Evolutionary conservation across 164 flowering plant species (phyloP).

Genomic region (Macadamia tetraphylla): DNA sequence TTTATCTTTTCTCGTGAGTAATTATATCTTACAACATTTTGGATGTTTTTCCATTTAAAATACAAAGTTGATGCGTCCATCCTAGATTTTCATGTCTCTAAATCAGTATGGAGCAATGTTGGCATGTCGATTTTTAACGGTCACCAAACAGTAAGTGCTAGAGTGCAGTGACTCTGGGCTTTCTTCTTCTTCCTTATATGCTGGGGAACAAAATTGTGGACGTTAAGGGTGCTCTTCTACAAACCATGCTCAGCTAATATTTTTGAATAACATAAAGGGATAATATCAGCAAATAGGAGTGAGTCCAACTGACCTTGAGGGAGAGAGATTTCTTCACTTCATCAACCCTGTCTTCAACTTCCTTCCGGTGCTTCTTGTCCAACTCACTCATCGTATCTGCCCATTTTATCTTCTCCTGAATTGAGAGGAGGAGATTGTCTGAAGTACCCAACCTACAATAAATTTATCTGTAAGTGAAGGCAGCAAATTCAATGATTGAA

Average conservation of each 20-base stretch:
- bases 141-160: no score
- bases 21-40: no score
- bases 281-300: slow-evolving; percentile 3
- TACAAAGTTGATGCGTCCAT: no score
- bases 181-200: no score
- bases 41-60: no score
- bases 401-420: slow-evolving; percentile 97
- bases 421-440: slow-evolving; percentile 70
- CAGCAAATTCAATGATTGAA: neutral
- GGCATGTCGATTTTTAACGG: no score
- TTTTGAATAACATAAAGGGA: no score
- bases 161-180: no score
- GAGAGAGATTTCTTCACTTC: slow-evolving; percentile 69
- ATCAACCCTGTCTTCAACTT: slow-evolving; percentile 68
- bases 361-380: slow-evolving; percentile 74
- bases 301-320: slow-evolving; percentile 70
- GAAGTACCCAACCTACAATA: slow-evolving; percentile 70
- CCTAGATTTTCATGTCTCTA: no score
- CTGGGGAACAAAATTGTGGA: no score
- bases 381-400: slow-evolving; percentile 80
- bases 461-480: slow-evolving; percentile 4
- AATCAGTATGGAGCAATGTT: no score
- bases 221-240: neutral
- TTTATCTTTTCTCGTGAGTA: no score
- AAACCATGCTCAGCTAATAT: neutral